phyloP scores from a whole-genome alignment of 208 protist genomes.

The Leishmania major region DNA sequence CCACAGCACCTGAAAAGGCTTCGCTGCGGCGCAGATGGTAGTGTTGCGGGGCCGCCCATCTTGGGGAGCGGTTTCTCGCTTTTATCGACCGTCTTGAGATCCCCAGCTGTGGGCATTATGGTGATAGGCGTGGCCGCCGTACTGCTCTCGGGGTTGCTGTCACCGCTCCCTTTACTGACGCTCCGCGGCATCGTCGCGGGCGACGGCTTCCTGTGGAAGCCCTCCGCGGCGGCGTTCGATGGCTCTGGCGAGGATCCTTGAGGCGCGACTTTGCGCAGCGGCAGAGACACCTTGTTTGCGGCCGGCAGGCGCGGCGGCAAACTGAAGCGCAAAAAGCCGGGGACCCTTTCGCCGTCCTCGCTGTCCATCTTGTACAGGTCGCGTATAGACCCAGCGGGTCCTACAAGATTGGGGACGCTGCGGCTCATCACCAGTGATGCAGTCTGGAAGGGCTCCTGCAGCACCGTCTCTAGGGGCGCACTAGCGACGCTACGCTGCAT shows the following conservation, averaged over 20 bases:
- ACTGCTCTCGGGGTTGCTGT: neutral
- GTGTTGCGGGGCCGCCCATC: neutral
- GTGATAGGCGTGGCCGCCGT: neutral
- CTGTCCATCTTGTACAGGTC: neutral
- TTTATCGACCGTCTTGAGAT: neutral
- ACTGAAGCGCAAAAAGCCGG: constrained; percentile 30
- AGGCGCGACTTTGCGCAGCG: neutral
- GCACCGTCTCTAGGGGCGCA: constrained; percentile 13
- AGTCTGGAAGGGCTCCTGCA: constrained; percentile 29
- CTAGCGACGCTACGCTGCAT: neutral
- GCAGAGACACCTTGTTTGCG: neutral
- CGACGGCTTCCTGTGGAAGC: neutral
- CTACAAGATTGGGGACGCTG: constrained; percentile 7
- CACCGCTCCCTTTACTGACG: neutral
- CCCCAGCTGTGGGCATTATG: neutral
- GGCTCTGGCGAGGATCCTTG: neutral
- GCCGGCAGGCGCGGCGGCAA: neutral
- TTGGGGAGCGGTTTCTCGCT: neutral
- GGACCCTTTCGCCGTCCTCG: neutral
- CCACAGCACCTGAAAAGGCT: constrained; percentile 12
- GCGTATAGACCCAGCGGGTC: constrained; percentile 11
- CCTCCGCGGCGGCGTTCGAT: neutral
- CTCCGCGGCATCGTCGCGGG: neutral
- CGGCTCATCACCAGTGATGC: neutral
- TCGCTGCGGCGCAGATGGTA: neutral